A percentile compares a stretch with the other conserved stretches of the same genome.
These are phyloP conservation scores for Zymoseptoria brevis DNA, from an alignment of 2,329 filamentous ascomycete species.

Conservation along the genomic window DNA sequence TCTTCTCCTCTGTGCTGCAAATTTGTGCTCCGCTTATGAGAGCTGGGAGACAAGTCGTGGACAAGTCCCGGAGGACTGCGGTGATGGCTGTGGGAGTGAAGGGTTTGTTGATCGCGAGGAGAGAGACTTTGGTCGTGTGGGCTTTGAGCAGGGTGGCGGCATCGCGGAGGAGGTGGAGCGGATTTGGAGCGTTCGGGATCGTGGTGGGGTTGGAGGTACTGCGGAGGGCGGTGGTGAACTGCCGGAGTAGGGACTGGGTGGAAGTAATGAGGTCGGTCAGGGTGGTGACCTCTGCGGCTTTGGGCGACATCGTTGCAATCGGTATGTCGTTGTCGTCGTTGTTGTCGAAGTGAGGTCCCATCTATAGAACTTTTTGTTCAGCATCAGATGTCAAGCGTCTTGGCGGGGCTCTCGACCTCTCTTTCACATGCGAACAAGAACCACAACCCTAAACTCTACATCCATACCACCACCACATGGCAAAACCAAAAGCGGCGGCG, in stretches of 20 bases:
- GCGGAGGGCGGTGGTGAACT: slow-evolving; percentile 25
- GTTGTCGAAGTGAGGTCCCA: background rate
- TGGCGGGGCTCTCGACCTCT: background rate
- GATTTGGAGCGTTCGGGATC: slow-evolving; percentile 36
- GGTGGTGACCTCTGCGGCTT: slow-evolving; percentile 16
- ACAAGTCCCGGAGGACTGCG: slow-evolving; percentile 64
- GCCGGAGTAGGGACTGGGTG: slow-evolving; percentile 25
- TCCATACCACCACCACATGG: slow-evolving; percentile 3
- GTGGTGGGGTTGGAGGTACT: slow-evolving; percentile 12
- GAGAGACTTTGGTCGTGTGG: slow-evolving; percentile 78
- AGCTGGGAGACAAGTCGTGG: slow-evolving; percentile 63
- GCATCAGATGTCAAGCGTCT: background rate
- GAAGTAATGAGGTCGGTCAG: slow-evolving; percentile 25
- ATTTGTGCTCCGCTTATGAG: slow-evolving; percentile 63
- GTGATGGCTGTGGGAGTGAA: slow-evolving; percentile 72
- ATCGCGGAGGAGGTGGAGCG: slow-evolving; percentile 63
- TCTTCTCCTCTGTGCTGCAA: slow-evolving; percentile 45
- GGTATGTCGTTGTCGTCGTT: slow-evolving; percentile 1
- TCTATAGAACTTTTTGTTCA: background rate
- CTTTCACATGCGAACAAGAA: background rate
- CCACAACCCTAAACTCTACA: background rate
- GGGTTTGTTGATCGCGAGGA: slow-evolving; percentile 77
- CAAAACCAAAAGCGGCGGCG: slow-evolving; percentile 5
- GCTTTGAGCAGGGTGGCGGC: slow-evolving; percentile 67
- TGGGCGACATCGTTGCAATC: slow-evolving; percentile 18